Base-by-base conservation (phyloP, 148 eudicot species). In the Rhododendron vialii region DNA sequence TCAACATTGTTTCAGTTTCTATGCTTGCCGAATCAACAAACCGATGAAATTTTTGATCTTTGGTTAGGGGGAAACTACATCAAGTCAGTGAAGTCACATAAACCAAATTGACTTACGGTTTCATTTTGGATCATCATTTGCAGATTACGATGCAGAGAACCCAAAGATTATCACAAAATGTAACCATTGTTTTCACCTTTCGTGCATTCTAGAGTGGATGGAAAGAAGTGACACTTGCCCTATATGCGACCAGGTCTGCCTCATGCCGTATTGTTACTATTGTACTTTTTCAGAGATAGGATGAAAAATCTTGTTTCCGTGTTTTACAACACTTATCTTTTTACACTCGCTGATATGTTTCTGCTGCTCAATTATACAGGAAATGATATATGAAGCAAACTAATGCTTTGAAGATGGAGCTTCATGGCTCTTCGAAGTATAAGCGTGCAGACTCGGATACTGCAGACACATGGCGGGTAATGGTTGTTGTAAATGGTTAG, bases 141-240 rank as follows among this genome's bases (percentile, higher is more conserved):
- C 96, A 96, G 99, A 91, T 73, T 96, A 95, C 84, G 94, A 94
- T 88, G 86, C 87, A 24, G 94, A 93, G 87, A 96, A 96, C 86
- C 99, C 96, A 33, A 95, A 88, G 90, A 91, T 93, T 87, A 82
- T 90, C 80, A 92, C 99, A 0, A 91, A 90, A 81, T 95, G 98
- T 90, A 94, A 93, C 83, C 99, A 96, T 90, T 93, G 92, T 78
- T 96, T 95, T 92, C 99, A 96, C 86, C 91, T 96, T 71, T 95
- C 99, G 38, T 96, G 98, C 92, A 94, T 96, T 67, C 96, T 95
- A 76, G 99, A 96, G 87, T 96, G 99, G 99, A 95, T 95, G 99
- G 99, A 95, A 88, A 93, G 99, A 94, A 96, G 99, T 88, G 92
- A 93, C 91, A 91, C 92, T 35, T 95, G 99, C 82, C 99, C 99